phyloP scores from a whole-genome alignment of 805 yeast species.

The Huiozyma naganishii region DNA sequence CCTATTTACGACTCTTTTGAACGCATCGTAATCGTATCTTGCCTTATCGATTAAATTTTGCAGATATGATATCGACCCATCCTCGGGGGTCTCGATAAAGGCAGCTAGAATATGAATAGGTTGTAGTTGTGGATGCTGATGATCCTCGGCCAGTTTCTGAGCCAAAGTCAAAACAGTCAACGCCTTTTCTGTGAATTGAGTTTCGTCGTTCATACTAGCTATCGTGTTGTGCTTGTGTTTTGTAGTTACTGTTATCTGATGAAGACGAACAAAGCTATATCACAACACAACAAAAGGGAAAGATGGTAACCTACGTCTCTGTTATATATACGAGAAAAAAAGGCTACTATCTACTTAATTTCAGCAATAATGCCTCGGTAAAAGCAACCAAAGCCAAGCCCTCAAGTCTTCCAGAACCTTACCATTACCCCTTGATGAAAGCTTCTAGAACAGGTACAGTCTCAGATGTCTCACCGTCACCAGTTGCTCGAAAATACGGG shows the following conservation, averaged over 20 bases:
- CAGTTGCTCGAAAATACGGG: too few species aligned
- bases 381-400: too few species aligned
- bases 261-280: neutral
- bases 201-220: constrained; percentile 30
- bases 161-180: constrained; percentile 71
- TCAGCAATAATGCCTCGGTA: too few species aligned
- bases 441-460: too few species aligned
- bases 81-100: constrained; percentile 53
- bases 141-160: constrained; percentile 71
- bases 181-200: constrained; percentile 92
- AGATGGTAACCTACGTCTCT: neutral
- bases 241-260: neutral
- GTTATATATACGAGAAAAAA: too few species aligned
- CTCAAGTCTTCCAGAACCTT: too few species aligned
- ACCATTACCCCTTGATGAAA: too few species aligned
- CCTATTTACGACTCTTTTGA: constrained; percentile 72
- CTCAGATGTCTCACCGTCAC: too few species aligned
- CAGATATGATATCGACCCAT: constrained; percentile 51
- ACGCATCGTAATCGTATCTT: constrained; percentile 73
- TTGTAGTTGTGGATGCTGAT: constrained; percentile 67
- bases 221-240: neutral
- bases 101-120: constrained; percentile 94
- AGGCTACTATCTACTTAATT: too few species aligned
- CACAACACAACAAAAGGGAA: too few species aligned
- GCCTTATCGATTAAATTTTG: constrained; percentile 79